These are phyloP conservation scores for Crepidotus variabilis DNA, from an alignment of 768 basidiomycete genomes.

Conservation along the genomic window DNA sequence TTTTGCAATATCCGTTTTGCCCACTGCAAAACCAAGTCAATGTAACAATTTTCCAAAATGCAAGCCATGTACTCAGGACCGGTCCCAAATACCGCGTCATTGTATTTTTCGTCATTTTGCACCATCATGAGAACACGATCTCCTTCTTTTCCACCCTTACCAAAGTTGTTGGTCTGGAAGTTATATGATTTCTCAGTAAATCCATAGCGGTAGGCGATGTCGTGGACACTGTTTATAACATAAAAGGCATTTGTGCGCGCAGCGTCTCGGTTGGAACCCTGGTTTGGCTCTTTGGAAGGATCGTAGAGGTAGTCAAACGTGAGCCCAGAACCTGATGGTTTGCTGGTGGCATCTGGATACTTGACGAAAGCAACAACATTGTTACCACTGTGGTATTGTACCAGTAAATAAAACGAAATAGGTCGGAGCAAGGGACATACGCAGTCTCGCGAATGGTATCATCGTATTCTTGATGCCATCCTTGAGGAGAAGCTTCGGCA, in stretches of 20 bases:
- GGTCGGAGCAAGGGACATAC: not conserved
- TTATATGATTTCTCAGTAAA: conserved; percentile 47
- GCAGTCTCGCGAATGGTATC: no score
- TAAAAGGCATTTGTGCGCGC: conserved; percentile 52
- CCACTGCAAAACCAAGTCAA: no score
- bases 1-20: no score
- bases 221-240: conserved; percentile 51
- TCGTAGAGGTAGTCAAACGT: conserved; percentile 33
- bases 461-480: no score
- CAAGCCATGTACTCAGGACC: conserved; percentile 34
- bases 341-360: conserved; percentile 27
- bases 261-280: conserved; percentile 39
- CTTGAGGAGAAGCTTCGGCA: conserved; percentile 50
- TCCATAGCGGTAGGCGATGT: conserved; percentile 32
- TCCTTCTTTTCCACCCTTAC: conserved; percentile 16
- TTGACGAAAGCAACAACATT: conserved; percentile 27
- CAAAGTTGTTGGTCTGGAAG: conserved; percentile 57
- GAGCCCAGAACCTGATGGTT: conserved; percentile 28
- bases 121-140: conserved; percentile 12
- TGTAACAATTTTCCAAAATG: no score
- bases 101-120: conserved; percentile 41
- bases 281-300: conserved; percentile 27
- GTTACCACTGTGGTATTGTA: conserved; percentile 19
- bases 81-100: conserved; percentile 41
- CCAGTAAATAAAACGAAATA: not conserved